Evolutionary conservation across 208 protist species (phyloP), one percentile per base, ranked within the genome.

Genomic region (Trypanosomatidae sp.): DNA sequence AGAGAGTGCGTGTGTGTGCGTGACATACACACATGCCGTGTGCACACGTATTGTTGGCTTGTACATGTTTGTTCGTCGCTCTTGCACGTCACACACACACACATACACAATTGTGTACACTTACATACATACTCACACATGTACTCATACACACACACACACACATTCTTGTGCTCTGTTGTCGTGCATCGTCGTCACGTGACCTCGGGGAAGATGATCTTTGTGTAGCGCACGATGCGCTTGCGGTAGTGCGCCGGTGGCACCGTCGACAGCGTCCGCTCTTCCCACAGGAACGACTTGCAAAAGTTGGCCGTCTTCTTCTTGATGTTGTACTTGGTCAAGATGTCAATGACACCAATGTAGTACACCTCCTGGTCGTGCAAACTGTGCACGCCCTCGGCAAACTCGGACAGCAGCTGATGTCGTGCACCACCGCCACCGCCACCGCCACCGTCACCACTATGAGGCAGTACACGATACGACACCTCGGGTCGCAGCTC

Each of bases 271-370:
- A 93, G 55, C 7, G 71, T 83, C 8, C 69, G 48, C 43, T 66
- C 33, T 24, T 66, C 51, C 80, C 84, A 93, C 30, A 93, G 26
- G 38, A 93, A 81, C 1, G 73, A 82, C 46, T 93, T 93, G 57
- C 48, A 89, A 58, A 88, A 89, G 50, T 93, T 87, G 18, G 84
- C 78, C 1, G 40, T 20, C 48, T 83, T 84, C 63, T 93, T 93
- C 52, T 87, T 87, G n/a, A 30, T 37, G 46, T 44, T 83, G 55
- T 93, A 93, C 27, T 38, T 48, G 19, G 84, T 89, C 22, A 93
- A 63, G 44, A 86, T 70, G 51, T 93, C 84, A 43, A 93, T 93
- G 25, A 93, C 68, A 19, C 84, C 84, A 48, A 93, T 74, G 50
- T 84, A 93, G 55, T 89, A 93, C 1, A 75, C 49, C 45, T 93